phyloP scores from a whole-genome alignment of 139 green algal genomes.

The Astrephomene gubernaculifera region DNA sequence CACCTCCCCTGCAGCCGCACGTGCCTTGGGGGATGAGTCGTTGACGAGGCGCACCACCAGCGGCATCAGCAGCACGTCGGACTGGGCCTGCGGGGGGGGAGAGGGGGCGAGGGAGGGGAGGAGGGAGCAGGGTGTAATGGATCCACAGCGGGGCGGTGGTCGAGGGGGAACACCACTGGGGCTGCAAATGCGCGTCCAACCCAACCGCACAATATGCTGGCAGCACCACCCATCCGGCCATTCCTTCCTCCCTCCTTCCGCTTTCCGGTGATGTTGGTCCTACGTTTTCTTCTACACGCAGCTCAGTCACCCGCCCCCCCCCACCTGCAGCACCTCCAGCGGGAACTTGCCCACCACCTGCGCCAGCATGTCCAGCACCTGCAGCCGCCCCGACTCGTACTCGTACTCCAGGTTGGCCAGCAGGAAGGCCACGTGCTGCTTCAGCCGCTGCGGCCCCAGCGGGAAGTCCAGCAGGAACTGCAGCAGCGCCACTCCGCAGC shows the following conservation, averaged over 20 bases:
- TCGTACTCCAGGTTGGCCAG: conserved; percentile 72
- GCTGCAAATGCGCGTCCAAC: too few relatives aligned
- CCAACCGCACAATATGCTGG: too few relatives aligned
- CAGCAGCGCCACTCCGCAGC: conserved; percentile 78
- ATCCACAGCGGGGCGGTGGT: too few relatives aligned
- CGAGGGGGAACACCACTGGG: too few relatives aligned
- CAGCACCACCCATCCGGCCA: neutral
- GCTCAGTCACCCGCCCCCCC: neutral
- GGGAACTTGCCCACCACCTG: conserved; percentile 91
- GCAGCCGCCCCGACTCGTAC: conserved; percentile 78
- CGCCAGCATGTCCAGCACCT: conserved; percentile 81
- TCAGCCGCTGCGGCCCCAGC: conserved; percentile 67
- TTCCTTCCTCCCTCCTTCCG: neutral
- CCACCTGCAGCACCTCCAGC: conserved; percentile 62
- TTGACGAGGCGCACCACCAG: conserved; percentile 86
- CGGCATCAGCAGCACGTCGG: conserved; percentile 82
- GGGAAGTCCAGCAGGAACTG: conserved; percentile 97
- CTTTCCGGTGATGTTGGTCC: neutral
- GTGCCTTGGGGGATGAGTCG: conserved; percentile 69
- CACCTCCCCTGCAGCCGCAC: conserved; percentile 59
- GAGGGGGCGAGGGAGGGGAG: neutral
- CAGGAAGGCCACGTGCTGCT: conserved; percentile 57
- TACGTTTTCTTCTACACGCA: neutral
- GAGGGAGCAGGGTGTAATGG: neutral
- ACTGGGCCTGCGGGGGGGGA: conserved; percentile 44